Evolutionary conservation across 164 flowering plant species (phyloP), one percentile per base, ranked within the genome.

Genomic region (Tinospora cordifolia): DNA sequence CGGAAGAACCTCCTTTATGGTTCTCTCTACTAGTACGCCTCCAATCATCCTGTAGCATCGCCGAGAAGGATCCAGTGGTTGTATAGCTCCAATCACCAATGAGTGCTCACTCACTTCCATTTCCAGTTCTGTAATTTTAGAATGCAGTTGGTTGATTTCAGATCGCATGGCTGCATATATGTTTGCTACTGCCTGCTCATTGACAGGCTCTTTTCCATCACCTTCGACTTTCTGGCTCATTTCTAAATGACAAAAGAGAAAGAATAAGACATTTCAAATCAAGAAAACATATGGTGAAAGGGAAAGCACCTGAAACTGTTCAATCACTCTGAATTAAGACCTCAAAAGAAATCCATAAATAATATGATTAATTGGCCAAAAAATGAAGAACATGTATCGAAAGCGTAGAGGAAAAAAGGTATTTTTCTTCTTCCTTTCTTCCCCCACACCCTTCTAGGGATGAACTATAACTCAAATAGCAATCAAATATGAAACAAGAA

Each of bases 101-200:
- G 96, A 81, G 49, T 93, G 98, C 83, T 90, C 96, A 39, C 94
- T 88, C n/a, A 79, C 97, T 81, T 91, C 93, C 97, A 93, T 91
- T 75, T 93, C 97, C 14, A 91, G 82, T 73, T 94, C 96, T 0
- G 91, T 94, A 54, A 91, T 90, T 74, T 94, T 94, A 26, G 97
- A 87, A 77, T 89, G 84, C 14, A 89, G 81, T 70, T 91, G 96
- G 80, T 80, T 93, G 54, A 90, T 82, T 24, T 93, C 95, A 57
- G 92, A 59, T 77, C 93, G 87, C 93, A 93, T 82, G 64, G 82
- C 24, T 8, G 76, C 87, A 71, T 89, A 94, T 11, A 83, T 72
- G 74, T 87, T 90, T 24, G 91, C 96, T 62, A 94, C 85, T 19
- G 82, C 87, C 85, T 91, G 96, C 83, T 90, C 98, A 68, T 89